Evolutionary conservation across 257 asterid species (phyloP), one percentile per base, ranked within the genome.

Genomic region (Striga asiatica): DNA sequence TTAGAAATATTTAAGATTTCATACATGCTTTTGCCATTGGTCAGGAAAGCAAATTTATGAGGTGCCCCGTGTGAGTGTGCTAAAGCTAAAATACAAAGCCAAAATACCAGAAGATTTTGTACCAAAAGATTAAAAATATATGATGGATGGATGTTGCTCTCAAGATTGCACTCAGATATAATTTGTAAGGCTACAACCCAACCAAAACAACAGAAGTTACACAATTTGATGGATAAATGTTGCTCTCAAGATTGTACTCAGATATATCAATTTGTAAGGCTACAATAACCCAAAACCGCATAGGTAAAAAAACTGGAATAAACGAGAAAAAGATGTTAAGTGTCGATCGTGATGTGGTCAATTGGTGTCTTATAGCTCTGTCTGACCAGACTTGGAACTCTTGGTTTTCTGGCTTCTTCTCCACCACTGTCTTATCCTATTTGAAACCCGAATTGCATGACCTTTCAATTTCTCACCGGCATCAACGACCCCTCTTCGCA

Each of bases 361-460:
- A n/a, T 60, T 41, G 18, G 47, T 2, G 22, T 11, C 23, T 62
- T n/a, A 87, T 24, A 87, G 80, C 65, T 87, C 96, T 18, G 80
- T 66, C 50, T 77, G 76, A 14, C 71, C 50, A 8, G 80, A 51
- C 66, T 75, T 67, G 0, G 83, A 77, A 42, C 62, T 53, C 66
- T 55, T 65, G 18, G 67, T 66, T 57, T 75, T 79, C 73, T 59
- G 72, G 58, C 74, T 66, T n/a, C n/a, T 6, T 62, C 61, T 75
- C 97, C 94, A 82, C 97, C 94, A 88, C 63, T 62, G 74, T 56
- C 76, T 64, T 37, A 82, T 16, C 54, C 63, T 60, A 23, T 65
- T 51, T 18, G 94, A 82, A 60, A 72, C 78, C 48, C 66, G 76
- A 58, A 57, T 57, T 6, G 79, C 77, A 10, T 75, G 85, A 20